Evolutionary conservation across 2,329 filamentous ascomycete genomes (phyloP).

Genomic region (Aspergillus luchuensis): DNA sequence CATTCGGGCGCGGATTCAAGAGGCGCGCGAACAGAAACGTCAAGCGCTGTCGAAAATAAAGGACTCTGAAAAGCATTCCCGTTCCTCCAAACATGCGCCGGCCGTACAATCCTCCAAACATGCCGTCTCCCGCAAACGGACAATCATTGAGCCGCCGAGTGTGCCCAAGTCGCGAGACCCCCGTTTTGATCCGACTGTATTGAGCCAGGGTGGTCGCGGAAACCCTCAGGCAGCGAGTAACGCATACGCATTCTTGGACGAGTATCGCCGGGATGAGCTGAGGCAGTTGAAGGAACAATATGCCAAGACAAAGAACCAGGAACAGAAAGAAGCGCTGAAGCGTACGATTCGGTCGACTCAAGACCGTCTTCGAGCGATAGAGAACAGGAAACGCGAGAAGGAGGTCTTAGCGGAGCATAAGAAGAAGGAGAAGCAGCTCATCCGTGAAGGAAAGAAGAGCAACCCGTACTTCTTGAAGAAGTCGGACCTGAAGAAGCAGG

Average conservation of each 20-base stretch:
- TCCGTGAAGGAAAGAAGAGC: conserved; percentile 77
- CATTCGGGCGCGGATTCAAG: conserved; percentile 43
- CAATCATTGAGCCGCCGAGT: conserved; percentile 62
- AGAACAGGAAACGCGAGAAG: conserved; percentile 68
- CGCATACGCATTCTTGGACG: conserved; percentile 84
- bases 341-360: conserved; percentile 75
- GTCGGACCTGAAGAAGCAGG: conserved; percentile 84
- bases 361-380: conserved; percentile 70
- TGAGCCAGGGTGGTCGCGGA: conserved; percentile 36
- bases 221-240: conserved; percentile 58
- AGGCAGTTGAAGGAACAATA: conserved; percentile 69
- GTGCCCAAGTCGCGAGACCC: conserved; percentile 75
- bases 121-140: conserved; percentile 78
- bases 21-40: conserved; percentile 47
- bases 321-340: conserved; percentile 70
- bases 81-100: conserved; percentile 85
- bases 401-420: conserved; percentile 74
- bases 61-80: conserved; percentile 34
- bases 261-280: conserved; percentile 84
- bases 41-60: conserved; percentile 31
- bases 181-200: conserved; percentile 72
- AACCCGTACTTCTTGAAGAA: conserved; percentile 91
- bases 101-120: conserved; percentile 78
- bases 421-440: conserved; percentile 77
- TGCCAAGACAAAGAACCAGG: conserved; percentile 65